Conservation (phyloP, 768 basidiomycete genomes). For the Lentinula edodes region DNA sequence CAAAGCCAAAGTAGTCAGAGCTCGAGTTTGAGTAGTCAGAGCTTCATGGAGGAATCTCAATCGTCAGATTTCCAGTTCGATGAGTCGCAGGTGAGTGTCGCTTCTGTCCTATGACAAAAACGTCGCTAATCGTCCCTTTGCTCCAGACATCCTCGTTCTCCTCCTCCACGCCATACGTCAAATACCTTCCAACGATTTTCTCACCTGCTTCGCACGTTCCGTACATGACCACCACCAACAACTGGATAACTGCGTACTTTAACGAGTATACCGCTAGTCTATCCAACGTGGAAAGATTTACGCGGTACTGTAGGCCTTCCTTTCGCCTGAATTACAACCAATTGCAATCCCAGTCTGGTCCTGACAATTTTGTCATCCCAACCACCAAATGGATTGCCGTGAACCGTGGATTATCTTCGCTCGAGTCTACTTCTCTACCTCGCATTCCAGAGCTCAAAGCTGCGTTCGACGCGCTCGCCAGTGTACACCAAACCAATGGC, state of each 20-base stretch:
- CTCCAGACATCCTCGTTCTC: too few species aligned
- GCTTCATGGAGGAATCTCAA: too few species aligned
- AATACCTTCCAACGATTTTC: too few species aligned
- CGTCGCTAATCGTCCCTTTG: too few species aligned
- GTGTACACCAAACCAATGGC: conserved; percentile 11
- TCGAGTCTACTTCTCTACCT: neutral
- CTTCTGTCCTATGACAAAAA: too few species aligned
- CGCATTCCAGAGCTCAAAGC: conserved; percentile 12
- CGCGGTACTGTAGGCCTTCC: conserved; percentile 29
- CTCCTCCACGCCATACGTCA: too few species aligned
- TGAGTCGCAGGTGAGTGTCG: too few species aligned
- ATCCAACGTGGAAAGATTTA: conserved; percentile 20
- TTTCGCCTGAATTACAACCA: conserved; percentile 19
- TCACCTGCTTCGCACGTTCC: too few species aligned
- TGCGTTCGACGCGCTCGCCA: conserved; percentile 17
- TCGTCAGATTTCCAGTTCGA: too few species aligned
- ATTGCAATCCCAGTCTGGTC: conserved; percentile 7
- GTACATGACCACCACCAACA: neutral
- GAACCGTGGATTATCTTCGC: conserved; percentile 16
- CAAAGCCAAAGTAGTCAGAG: too few species aligned
- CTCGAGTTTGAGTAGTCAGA: too few species aligned
- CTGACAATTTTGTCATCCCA: neutral
- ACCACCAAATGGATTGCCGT: conserved; percentile 32
- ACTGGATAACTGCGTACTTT: neutral
- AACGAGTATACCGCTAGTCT: conserved; percentile 19